These are phyloP conservation scores for Plasmodium malariae DNA, from an alignment of 169 alveolate genomes.

Conservation along the genomic window DNA sequence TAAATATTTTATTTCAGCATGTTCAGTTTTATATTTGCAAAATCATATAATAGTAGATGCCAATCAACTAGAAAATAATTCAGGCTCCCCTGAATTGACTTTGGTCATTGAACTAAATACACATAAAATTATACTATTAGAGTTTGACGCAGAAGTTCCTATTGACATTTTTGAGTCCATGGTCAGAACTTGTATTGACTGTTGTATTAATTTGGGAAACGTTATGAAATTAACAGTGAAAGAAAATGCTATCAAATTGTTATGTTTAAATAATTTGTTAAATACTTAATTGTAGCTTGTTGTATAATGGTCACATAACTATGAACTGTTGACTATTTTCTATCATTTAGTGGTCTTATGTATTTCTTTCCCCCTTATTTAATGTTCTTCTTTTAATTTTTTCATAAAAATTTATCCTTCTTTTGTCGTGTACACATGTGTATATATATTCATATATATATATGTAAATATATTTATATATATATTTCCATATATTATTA, in stretches of 20 bases:
- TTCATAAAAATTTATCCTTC: background rate
- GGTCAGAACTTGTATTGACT: constrained; percentile 50
- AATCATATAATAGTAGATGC: constrained; percentile 68
- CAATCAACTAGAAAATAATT: constrained; percentile 65
- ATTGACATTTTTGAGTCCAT: constrained; percentile 67
- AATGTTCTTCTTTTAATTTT: background rate
- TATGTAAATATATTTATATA: background rate
- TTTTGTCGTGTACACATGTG: background rate
- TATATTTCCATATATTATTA: background rate
- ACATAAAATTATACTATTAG: constrained; percentile 60
- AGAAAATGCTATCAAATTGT: constrained; percentile 66
- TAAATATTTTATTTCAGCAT: constrained; percentile 82
- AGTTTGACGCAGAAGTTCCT: constrained; percentile 77
- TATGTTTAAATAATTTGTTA: constrained; percentile 46
- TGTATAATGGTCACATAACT: constrained; percentile 3
- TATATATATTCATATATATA: background rate
- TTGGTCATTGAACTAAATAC: constrained; percentile 61
- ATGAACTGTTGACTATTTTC: background rate
- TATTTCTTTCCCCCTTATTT: no score
- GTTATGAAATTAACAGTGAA: constrained; percentile 64
- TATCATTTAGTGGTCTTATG: no score
- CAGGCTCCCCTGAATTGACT: constrained; percentile 73
- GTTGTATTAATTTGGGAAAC: constrained; percentile 55
- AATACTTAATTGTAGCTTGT: constrained; percentile 9
- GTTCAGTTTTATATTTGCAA: constrained; percentile 81